These are phyloP conservation scores for Candida yuanshanica DNA, from an alignment of 805 yeast species.

Conservation along the genomic window DNA sequence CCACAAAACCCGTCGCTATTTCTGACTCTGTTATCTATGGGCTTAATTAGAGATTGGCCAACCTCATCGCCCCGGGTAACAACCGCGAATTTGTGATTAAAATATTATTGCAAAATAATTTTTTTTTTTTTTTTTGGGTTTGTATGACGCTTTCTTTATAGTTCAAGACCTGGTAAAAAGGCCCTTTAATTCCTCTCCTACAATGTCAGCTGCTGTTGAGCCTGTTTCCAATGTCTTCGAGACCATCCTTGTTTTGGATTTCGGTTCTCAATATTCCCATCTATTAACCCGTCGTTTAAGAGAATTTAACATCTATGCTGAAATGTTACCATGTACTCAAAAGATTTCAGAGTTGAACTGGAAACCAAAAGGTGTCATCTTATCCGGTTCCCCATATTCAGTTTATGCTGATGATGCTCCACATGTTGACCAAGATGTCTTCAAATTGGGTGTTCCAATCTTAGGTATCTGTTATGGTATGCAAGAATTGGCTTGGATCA, in stretches of 20 bases:
- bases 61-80: slow-evolving; percentile 8
- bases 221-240: slow-evolving; percentile 87
- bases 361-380: slow-evolving; percentile 94
- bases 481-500: slow-evolving; percentile 98
- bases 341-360: slow-evolving; percentile 86
- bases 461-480: slow-evolving; percentile 98
- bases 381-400: slow-evolving; percentile 97
- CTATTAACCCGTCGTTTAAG: slow-evolving; percentile 94
- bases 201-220: slow-evolving; percentile 24
- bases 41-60: too few relatives aligned
- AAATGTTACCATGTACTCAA: slow-evolving; percentile 99
- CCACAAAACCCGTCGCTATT: background rate
- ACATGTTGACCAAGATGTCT: slow-evolving; percentile 92
- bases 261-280: slow-evolving; percentile 98
- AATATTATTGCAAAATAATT: background rate
- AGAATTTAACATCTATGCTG: slow-evolving; percentile 97
- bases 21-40: background rate
- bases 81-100: background rate
- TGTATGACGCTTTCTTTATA: background rate
- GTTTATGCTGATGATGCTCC: slow-evolving; percentile 95
- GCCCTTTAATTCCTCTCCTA: background rate
- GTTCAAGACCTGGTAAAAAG: background rate
- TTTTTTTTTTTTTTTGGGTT: background rate
- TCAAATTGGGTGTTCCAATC: slow-evolving; percentile 87
- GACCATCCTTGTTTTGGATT: slow-evolving; percentile 95